Base-by-base conservation (phyloP, 768 basidiomycete species). In the Butyriboletus loyo region DNA sequence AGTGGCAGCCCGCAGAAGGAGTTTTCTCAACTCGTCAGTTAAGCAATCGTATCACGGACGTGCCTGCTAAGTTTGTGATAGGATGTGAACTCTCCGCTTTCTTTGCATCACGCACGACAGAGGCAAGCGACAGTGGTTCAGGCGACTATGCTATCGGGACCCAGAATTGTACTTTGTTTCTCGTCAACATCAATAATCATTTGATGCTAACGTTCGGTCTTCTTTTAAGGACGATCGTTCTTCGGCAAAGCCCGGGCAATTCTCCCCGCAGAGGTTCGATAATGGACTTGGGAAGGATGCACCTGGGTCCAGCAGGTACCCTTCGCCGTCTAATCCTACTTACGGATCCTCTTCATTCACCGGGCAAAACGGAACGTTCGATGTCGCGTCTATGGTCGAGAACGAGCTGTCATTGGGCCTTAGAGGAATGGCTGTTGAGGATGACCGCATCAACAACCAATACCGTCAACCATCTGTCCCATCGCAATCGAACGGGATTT, bases 351-450 rank as follows among this genome's bases (percentile, higher is more conserved):
- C 67, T 55, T 57, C 65, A 28, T 65, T 73, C 50, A 46, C 57
- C 11, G 59, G 60, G 32, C 64, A 73, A 62, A 72, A 61, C 30
- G 61, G 64, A 51, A 58, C 60, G 14, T 66, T 73, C 49, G 79
- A 79, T 56, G 64, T 72, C 17, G 61, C 76, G 14, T 65, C 75
- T 32, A 62, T 70, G 40, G 77, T 74, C 17, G 82, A 81, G 43
- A 77, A 75, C 49, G 84, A 85, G 30, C 72, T 86, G 31, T 71
- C 82, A 14, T 66, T 80, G 30, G 76, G 81, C 5, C 68, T 87
- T 43, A 79, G 85, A 53, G 84, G 84, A 14, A 82, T 83, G 79
- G 74, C 67, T 7, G 80, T 82, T 19, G 82, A 80, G 59, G 82
- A 83, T 38, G 82, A 83, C 49, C 73, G 72, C 46, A 62, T 66